Conservation (phyloP, 2,329 filamentous ascomycete species). For the Aureobasidium subglaciale region DNA sequence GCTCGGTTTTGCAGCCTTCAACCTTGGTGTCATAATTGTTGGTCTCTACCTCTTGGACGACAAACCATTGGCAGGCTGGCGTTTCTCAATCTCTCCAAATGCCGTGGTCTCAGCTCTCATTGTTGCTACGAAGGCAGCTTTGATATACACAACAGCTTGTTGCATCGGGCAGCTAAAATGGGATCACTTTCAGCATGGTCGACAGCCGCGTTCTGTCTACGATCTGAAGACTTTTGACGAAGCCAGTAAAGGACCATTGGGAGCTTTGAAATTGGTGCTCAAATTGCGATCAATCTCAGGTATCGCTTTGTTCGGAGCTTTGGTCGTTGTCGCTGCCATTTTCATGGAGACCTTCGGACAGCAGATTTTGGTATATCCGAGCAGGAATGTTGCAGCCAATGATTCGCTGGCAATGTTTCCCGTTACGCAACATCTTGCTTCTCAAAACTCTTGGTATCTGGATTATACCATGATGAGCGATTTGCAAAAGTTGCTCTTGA, state of each 20-base stretch:
- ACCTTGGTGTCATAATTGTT: background rate
- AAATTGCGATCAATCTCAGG: background rate
- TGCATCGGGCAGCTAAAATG: constrained; percentile 9
- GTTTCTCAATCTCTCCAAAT: background rate
- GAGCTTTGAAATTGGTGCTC: background rate
- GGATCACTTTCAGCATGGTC: background rate
- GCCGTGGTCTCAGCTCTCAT: background rate
- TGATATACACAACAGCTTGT: background rate
- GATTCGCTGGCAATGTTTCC: background rate
- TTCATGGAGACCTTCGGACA: constrained; percentile 1
- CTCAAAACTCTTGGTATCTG: background rate
- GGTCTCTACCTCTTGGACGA: background rate
- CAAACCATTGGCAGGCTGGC: background rate
- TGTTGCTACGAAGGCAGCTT: background rate
- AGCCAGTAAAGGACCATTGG: constrained; percentile 3
- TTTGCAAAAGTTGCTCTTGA: background rate
- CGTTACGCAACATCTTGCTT: background rate
- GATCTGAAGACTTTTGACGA: constrained; percentile 7
- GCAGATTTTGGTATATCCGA: background rate
- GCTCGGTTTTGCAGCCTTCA: background rate
- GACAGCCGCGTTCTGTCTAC: background rate
- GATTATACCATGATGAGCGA: constrained; percentile 9
- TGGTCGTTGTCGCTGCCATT: background rate
- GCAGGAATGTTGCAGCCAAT: background rate
- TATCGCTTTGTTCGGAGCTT: background rate